Percentiles rank a stretch among this genome's conserved stretches.
These are phyloP conservation scores for Globisporangium uncinulatum DNA, from an alignment of 352 stramenopile species.

Conservation along the genomic window DNA sequence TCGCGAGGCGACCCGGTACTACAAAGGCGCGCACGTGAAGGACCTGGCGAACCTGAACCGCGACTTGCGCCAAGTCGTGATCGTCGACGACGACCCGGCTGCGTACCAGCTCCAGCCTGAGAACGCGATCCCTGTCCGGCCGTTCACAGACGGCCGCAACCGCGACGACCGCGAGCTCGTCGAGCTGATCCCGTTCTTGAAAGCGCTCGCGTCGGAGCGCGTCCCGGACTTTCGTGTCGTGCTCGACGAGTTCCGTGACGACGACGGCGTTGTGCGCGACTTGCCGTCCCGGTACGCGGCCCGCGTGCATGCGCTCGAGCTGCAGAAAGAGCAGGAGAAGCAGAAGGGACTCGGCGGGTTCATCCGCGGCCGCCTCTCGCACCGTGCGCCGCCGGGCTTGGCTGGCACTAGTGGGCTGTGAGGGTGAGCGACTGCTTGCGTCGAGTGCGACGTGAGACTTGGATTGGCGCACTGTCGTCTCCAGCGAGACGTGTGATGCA, in stretches of 20 bases:
- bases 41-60: conserved; percentile 78
- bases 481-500: too few species aligned
- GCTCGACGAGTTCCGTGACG: conserved; percentile 73
- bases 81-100: conserved; percentile 76
- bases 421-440: background rate
- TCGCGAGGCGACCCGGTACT: conserved; percentile 75
- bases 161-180: conserved; percentile 73
- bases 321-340: conserved; percentile 76
- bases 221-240: conserved; percentile 74
- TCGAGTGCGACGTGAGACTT: background rate
- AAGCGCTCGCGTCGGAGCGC: conserved; percentile 70
- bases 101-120: conserved; percentile 82
- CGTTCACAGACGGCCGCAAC: conserved; percentile 77
- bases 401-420: conserved; percentile 1
- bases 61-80: conserved; percentile 73
- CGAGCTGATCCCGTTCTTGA: conserved; percentile 83
- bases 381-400: conserved; percentile 32
- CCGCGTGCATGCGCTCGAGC: conserved; percentile 70
- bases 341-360: conserved; percentile 83
- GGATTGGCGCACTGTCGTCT: too few species aligned
- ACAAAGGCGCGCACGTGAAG: conserved; percentile 82
- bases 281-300: conserved; percentile 72
- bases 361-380: conserved; percentile 63
- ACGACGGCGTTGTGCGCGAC: conserved; percentile 75
- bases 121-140: conserved; percentile 75